These are phyloP conservation scores for Neurospora intermedia DNA, from an alignment of 495 filamentous ascomycete genomes.

Conservation along the genomic window DNA sequence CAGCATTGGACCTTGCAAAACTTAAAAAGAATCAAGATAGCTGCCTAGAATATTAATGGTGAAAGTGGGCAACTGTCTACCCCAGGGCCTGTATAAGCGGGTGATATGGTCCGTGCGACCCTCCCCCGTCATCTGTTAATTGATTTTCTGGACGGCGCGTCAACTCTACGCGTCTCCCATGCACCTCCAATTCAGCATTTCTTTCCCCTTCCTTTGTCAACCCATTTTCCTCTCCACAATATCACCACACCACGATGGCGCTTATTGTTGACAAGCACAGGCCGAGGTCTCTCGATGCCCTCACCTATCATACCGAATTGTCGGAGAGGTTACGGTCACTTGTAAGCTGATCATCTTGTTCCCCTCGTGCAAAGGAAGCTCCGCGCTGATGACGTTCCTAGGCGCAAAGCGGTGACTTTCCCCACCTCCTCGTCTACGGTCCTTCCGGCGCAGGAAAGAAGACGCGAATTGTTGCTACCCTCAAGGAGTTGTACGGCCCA, in stretches of 20 bases:
- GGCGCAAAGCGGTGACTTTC: constrained; percentile 95
- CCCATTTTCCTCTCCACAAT: background rate
- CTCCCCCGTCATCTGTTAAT: constrained; percentile 2
- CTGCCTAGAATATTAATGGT: background rate
- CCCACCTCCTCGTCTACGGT: constrained; percentile 91
- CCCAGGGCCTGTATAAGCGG: background rate
- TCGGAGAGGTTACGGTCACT: constrained; percentile 80
- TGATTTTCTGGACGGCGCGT: constrained; percentile 8
- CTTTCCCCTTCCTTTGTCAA: background rate
- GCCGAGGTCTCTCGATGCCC: constrained; percentile 73
- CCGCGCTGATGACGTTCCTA: constrained; percentile 23
- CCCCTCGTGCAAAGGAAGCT: background rate
- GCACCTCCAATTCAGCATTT: background rate
- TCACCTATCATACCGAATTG: constrained; percentile 82
- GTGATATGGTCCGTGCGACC: constrained; percentile 9
- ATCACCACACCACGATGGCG: constrained; percentile 28
- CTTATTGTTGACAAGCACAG: constrained; percentile 92
- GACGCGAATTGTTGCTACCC: constrained; percentile 85
- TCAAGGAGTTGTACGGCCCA: constrained; percentile 84
- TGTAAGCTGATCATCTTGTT: constrained; percentile 39
- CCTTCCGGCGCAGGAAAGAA: constrained; percentile 97
- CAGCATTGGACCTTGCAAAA: background rate
- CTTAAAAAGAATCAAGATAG: background rate
- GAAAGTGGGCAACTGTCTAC: background rate
- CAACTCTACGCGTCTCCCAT: constrained; percentile 12